Conservation (phyloP, 345 rosid species). For the Balakata baccata region DNA sequence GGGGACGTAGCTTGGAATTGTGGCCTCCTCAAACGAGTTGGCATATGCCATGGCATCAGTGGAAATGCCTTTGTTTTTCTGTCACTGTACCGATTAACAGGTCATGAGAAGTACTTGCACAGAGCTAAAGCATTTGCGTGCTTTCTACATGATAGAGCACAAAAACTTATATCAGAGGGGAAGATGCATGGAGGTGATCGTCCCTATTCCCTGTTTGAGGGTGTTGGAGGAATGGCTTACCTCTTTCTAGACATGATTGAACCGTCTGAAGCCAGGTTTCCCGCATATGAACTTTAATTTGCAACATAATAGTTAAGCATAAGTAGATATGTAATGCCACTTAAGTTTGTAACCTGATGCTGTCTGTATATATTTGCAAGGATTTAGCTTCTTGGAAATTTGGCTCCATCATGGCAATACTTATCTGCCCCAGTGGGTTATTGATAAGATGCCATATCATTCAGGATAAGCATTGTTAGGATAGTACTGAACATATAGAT, state of each 20-base stretch:
- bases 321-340: not conserved
- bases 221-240: conserved; percentile 59
- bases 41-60: conserved; percentile 71
- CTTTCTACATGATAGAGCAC: conserved; percentile 57
- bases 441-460: too few species aligned
- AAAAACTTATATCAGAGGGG: conserved; percentile 43
- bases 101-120: conserved; percentile 41
- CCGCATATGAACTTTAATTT: conserved; percentile 49
- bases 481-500: too few species aligned
- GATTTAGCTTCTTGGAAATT: not conserved
- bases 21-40: conserved; percentile 67
- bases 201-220: conserved; percentile 59
- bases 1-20: conserved; percentile 63
- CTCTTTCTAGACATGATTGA: conserved; percentile 55
- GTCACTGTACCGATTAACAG: conserved; percentile 52
- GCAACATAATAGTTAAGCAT: not conserved
- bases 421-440: not conserved
- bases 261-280: conserved; percentile 54
- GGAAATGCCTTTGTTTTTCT: conserved; percentile 61
- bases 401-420: not conserved
- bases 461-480: too few species aligned
- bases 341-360: too few species aligned
- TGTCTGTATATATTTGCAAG: conserved; percentile 1
- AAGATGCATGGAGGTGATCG: conserved; percentile 69
- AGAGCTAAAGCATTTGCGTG: conserved; percentile 63